Evolutionary conservation across 768 basidiomycete species (phyloP), one percentile per base, ranked within the genome.

Genomic region (Tulasnella sp.): DNA sequence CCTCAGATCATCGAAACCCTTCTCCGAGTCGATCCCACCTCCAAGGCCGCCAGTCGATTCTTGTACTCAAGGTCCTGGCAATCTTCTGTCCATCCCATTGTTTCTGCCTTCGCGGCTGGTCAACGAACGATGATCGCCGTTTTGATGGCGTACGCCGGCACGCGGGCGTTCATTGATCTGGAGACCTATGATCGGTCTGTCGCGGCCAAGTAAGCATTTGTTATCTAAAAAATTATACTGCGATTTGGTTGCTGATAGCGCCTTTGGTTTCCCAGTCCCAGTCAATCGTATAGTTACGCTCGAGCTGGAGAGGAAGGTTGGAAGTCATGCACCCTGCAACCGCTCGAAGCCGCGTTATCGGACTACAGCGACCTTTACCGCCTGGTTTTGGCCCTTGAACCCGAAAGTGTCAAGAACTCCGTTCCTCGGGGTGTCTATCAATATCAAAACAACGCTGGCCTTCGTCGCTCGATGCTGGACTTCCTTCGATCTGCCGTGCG

Each of bases 101-200:
- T 82, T 2, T 78, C 81, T 4, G 80, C 82, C 12, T 77, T 84
- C 42, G 36, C 22, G 3, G 67, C 29, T 19, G 78, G 80, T 12
- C 72, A 81, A 45, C 81, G 81, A 49, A 79, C 81, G 11, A 81
- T 80, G 19, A 67, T 82, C 3, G 82, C 82, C 0, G 40, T 82
- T 4, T 77, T 84, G 12, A 78, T 83, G 5, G 81, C 82, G 0
- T 75, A 83, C 49, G 83, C 82, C 0, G 82, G 82, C 12, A 83
- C 80, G 71, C 42, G 80, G 17, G 40, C 36, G 1, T 79, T 80
- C 74, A 78, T 76, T 31, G 64, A 58, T 7, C 78, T 79, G 36
- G 82, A 83, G 25, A 82, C 82, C 22, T 79, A 78, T 37, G 79
- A 81, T 36, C 77, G 77, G 37, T 79, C 81, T 7, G 45, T 77